A percentile compares a stretch with the other conserved stretches of the same genome.
phyloP scores from a whole-genome alignment of 2,329 filamentous ascomycete species.

The Fusarium foetens region DNA sequence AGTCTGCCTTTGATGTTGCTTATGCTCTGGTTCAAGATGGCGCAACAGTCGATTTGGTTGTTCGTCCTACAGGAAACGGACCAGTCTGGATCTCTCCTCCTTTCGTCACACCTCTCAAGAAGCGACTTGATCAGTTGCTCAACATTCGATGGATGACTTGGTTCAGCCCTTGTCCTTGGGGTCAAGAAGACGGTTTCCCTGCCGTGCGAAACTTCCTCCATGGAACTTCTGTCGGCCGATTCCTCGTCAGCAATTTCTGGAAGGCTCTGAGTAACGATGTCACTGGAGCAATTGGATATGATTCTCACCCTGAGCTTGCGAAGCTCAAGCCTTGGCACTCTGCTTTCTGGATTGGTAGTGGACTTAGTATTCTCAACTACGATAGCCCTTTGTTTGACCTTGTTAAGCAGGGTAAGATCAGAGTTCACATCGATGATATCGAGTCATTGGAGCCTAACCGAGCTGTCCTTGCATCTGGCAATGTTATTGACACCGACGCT shows the following conservation, averaged over 20 bases:
- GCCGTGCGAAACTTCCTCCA: slow-evolving; percentile 61
- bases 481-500: slow-evolving; percentile 54
- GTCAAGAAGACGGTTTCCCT: slow-evolving; percentile 62
- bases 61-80: slow-evolving; percentile 61
- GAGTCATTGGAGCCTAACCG: slow-evolving; percentile 50
- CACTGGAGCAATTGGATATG: slow-evolving; percentile 57
- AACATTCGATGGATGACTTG: slow-evolving; percentile 67
- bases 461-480: slow-evolving; percentile 56
- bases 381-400: slow-evolving; percentile 61
- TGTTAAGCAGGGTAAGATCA: slow-evolving; percentile 58
- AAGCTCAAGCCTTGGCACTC: slow-evolving; percentile 56
- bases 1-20: slow-evolving; percentile 68
- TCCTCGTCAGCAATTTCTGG: slow-evolving; percentile 62
- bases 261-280: slow-evolving; percentile 58
- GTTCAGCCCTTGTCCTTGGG: slow-evolving; percentile 75
- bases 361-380: slow-evolving; percentile 65
- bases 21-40: slow-evolving; percentile 63
- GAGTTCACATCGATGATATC: slow-evolving; percentile 60
- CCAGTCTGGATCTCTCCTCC: slow-evolving; percentile 65
- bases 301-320: slow-evolving; percentile 52
- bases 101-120: slow-evolving; percentile 70
- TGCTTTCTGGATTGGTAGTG: slow-evolving; percentile 60
- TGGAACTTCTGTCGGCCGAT: slow-evolving; percentile 59
- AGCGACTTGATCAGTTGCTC: slow-evolving; percentile 67
- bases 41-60: slow-evolving; percentile 61